phyloP scores from a whole-genome alignment of 208 protist genomes.

The Willaertia magna region DNA sequence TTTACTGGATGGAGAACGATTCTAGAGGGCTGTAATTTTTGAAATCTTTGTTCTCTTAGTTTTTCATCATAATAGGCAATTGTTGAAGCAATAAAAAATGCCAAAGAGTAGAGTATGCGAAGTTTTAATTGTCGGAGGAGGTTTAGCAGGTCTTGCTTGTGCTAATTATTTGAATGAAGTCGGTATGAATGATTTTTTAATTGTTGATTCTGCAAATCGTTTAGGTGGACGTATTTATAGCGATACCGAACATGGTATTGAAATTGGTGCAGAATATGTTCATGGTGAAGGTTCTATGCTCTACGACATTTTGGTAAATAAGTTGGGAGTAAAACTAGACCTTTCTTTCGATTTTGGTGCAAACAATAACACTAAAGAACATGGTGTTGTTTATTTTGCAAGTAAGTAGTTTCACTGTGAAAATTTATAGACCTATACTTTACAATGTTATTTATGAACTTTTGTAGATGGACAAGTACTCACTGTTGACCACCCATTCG shows the following conservation, averaged over 20 bases:
- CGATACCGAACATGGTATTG: background rate
- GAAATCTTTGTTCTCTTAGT: no score
- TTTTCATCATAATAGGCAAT: no score
- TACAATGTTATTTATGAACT: no score
- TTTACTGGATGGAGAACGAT: no score
- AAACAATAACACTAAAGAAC: background rate
- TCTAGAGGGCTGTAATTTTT: no score
- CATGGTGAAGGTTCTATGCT: background rate
- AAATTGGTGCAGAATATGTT: slow-evolving; percentile 6
- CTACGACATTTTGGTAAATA: background rate
- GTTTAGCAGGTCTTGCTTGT: background rate
- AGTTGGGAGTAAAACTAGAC: background rate
- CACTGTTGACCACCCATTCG: background rate
- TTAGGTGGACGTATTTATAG: background rate
- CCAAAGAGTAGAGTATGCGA: no score
- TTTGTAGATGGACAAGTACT: background rate
- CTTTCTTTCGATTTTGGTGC: background rate
- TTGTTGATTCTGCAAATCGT: background rate
- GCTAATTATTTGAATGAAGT: background rate
- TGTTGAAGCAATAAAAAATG: no score
- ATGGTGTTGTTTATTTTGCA: background rate
- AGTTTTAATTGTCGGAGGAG: background rate
- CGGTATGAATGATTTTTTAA: background rate
- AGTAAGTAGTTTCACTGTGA: background rate
- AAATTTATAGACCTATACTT: no score